Base-by-base conservation (phyloP, 805 yeast species). In the Myxozyma kluyveri region DNA sequence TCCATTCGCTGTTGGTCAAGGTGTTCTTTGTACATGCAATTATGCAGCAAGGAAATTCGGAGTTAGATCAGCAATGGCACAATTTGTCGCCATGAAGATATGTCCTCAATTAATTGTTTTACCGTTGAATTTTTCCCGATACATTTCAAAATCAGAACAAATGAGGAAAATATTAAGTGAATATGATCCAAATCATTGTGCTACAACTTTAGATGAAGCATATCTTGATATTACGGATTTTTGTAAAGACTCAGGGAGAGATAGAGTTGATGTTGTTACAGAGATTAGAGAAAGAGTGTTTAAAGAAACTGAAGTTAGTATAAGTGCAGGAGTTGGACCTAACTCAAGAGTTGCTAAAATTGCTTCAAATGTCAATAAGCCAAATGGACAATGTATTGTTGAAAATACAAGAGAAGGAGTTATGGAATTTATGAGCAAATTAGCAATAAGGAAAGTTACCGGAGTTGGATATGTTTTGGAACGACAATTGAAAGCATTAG, bases 11-110 rank as follows among this genome's bases (percentile, higher is more conserved):
- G 73, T 82, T 1, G 71, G 72, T 22, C 79, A 96, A 0, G 98
- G 95, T 64, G 75, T 93, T 7, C 45, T 61, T 4, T 56, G 58
- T 40, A 62, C 65, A 18, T 90, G 97, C 63, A 93, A 93, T 66
- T 93, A 93, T 65, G 82, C 75, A 3, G 96, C 97, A 0, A 74
- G 99, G 26, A 65, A 72, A n/a, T 72, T 60, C 52, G 98, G 98
- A 0, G 83, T 91, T 3, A 72, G 67, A 24, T 90, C 93, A 65
- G 98, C 98, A 0, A 87, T 85, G 93, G 93, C 97, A 95, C 78
- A 87, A 1, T 72, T 81, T 1, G 59, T 72, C 1, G 98, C 97
- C 0, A 72, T 69, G 54, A 67, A 69, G 35, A 53, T 79, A 31
- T 87, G 97, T 62, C 95, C 93, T 0, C 69, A 79, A 3, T 66